Base-by-base conservation (phyloP, 1,139 yeast genomes). In the Diutina mesorugosa region DNA sequence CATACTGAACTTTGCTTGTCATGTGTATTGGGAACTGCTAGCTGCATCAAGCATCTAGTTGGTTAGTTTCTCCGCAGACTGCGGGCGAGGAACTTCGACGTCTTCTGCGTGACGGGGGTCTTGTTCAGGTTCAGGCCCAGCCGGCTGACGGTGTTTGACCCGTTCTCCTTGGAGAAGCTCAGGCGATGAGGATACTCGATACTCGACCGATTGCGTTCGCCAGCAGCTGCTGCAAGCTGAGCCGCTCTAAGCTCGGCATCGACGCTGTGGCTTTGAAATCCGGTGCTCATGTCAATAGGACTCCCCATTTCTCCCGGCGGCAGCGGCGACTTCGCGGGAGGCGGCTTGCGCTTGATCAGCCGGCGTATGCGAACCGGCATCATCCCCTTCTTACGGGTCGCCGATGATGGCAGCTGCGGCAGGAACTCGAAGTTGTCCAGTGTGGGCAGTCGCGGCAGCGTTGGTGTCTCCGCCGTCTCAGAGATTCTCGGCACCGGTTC, bases 1-100 rank as follows among this genome's bases (percentile, higher is more conserved):
- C 26, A 10, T 4, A 32, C 12, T 32, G 9, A 32, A 8, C n/a
- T 35, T 35, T 35, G n/a, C 41, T 35, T 35, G 41, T 35, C 41
- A 35, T 35, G 41, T 35, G 41, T 35, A 35, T 35, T 35, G 41
- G 2, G n/a, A 10, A 35, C 41, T 35, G 41, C 41, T 26, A 47
- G 30, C 32, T 29, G 51, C 51, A 47, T 47, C 51, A 21, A 47
- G 51, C 51, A 47, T n/a, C 16, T 21, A 21, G 30, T 12, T 26
- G 35, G 51, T 29, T 28, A 47, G 30, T 47, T 30, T 47, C 51
- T 47, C n/a, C 51, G 51, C 47, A 68, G 69, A 60, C 78, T 74
- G 61, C 80, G 63, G 21, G 79, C 78, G 55, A 76, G 65, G 51
- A 76, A 67, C 61, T 76, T 76, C 10, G 79, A 74, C 62, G 74